phyloP scores from a whole-genome alignment of 1,284 basidiomycete species.

The Bondarzewia mesenterica region DNA sequence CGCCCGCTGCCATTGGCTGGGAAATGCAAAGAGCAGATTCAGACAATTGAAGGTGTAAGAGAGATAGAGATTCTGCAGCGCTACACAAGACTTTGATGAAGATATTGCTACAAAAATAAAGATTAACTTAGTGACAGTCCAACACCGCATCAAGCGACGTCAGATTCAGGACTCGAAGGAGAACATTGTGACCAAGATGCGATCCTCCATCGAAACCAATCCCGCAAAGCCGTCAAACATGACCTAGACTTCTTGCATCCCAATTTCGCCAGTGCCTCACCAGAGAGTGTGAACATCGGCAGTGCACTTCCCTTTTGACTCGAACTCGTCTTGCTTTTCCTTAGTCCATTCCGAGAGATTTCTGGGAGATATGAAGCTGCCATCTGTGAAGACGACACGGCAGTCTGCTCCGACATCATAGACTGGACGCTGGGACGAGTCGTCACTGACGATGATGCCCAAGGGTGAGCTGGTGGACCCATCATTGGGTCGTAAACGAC shows the following conservation, averaged over 20 bases:
- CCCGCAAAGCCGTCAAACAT: background rate
- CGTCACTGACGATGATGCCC: conserved; percentile 6
- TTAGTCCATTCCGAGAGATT: background rate
- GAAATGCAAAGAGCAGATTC: background rate
- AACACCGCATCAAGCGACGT: background rate
- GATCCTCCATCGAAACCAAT: background rate
- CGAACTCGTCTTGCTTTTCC: background rate
- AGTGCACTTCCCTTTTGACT: too few relatives aligned
- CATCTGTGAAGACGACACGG: background rate
- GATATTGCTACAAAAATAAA: background rate
- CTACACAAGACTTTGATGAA: background rate
- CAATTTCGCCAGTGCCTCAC: background rate
- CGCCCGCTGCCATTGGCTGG: background rate
- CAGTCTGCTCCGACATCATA: conserved; percentile 5
- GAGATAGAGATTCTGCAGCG: background rate
- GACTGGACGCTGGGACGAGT: conserved; percentile 9
- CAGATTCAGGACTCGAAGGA: background rate
- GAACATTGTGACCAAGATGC: background rate
- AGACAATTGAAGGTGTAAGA: background rate
- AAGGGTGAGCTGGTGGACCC: conserved; percentile 1
- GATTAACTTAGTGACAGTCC: background rate
- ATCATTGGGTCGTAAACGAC: background rate
- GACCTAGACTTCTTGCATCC: background rate
- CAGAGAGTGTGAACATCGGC: background rate
- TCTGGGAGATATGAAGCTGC: background rate